A percentile compares a stretch with the other conserved stretches of the same genome.
Evolutionary conservation across 1,284 basidiomycete species (phyloP).

Genomic region (Papiliotrema flavescens): DNA sequence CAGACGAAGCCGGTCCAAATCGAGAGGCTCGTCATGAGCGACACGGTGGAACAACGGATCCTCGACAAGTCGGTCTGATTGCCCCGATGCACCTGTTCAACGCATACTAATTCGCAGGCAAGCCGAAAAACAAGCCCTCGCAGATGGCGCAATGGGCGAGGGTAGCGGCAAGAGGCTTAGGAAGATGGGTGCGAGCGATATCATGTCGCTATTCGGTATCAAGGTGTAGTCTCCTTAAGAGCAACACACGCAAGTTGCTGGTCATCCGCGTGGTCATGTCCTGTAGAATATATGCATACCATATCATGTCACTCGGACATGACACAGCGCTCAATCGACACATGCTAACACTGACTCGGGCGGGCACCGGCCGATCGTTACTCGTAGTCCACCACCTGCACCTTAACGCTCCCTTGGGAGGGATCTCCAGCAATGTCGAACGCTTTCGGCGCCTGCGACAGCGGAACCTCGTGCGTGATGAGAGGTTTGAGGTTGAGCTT

Average conservation of each 20-base stretch:
- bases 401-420: conserved; percentile 46
- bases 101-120: conserved; percentile 8
- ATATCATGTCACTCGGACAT: too few relatives aligned
- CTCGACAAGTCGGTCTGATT: conserved; percentile 26
- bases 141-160: conserved; percentile 50
- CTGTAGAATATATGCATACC: too few relatives aligned
- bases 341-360: too few relatives aligned
- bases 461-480: conserved; percentile 76
- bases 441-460: conserved; percentile 69
- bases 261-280: too few relatives aligned
- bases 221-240: too few relatives aligned
- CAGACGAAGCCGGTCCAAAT: conserved; percentile 80
- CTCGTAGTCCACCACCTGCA: conserved; percentile 47
- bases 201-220: conserved; percentile 27
- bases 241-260: too few relatives aligned
- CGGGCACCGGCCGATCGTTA: too few relatives aligned
- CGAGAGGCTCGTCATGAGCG: conserved; percentile 64
- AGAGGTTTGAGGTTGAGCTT: conserved; percentile 82
- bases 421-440: conserved; percentile 58
- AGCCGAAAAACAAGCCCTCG: conserved; percentile 40
- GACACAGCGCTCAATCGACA: too few relatives aligned
- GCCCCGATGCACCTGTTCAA: conserved; percentile 7
- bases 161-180: conserved; percentile 25
- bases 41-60: conserved; percentile 47
- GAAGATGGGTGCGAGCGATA: conserved; percentile 13